Evolutionary conservation across 805 yeast species (phyloP).

Genomic region (Spathaspora hagerdaliae): DNA sequence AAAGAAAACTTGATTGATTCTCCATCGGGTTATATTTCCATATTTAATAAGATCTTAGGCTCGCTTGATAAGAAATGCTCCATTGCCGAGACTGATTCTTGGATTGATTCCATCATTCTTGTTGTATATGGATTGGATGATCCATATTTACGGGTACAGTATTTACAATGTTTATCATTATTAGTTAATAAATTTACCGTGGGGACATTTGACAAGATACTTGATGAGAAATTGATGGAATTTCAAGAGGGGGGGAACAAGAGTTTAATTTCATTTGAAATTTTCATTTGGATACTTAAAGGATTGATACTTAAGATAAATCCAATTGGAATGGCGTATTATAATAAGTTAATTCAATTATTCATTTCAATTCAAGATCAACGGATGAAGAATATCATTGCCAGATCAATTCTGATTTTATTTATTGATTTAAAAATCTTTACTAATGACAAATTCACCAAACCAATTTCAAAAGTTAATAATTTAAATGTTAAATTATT

Average conservation of each 20-base stretch:
- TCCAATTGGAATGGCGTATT: slow-evolving; percentile 19
- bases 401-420: slow-evolving; percentile 59
- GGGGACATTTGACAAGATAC: not conserved
- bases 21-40: slow-evolving; percentile 32
- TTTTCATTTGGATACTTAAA: slow-evolving; percentile 66
- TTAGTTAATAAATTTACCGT: slow-evolving; percentile 44
- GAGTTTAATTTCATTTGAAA: slow-evolving; percentile 39
- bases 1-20: slow-evolving; percentile 6
- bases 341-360: slow-evolving; percentile 16
- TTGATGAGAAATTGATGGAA: not conserved
- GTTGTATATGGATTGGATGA: slow-evolving; percentile 9
- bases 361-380: slow-evolving; percentile 29
- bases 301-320: slow-evolving; percentile 63
- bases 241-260: not conserved
- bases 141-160: slow-evolving; percentile 45
- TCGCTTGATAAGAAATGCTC: slow-evolving; percentile 44
- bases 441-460: slow-evolving; percentile 35
- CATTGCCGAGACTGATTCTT: slow-evolving; percentile 4
- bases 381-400: slow-evolving; percentile 17
- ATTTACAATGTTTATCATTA: slow-evolving; percentile 52
- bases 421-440: slow-evolving; percentile 66
- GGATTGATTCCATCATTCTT: slow-evolving; percentile 8
- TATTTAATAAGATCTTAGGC: slow-evolving; percentile 46
- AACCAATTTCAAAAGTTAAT: slow-evolving; percentile 38
- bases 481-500: slow-evolving; percentile 61